A percentile compares a stretch with the other conserved stretches of the same genome.
phyloP scores from a whole-genome alignment of 2,329 filamentous ascomycete species.

The Botrytis medusae region DNA sequence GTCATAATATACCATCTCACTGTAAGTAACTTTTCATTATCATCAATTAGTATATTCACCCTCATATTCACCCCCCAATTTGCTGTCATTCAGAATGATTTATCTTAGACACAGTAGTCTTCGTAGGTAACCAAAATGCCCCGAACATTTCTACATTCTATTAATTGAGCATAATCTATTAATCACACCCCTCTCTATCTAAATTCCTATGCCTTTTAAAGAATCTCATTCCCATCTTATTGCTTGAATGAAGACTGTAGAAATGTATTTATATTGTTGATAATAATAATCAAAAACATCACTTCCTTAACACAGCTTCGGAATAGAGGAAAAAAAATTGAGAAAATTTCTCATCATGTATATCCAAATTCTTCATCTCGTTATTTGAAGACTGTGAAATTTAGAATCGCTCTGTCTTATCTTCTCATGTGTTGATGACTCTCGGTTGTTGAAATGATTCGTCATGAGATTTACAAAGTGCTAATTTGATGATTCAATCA shows the following conservation, averaged over 20 bases:
- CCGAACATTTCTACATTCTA: no score
- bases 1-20: no score
- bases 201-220: no score
- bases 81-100: no score
- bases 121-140: background rate
- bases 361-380: background rate
- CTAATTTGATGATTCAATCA: no score
- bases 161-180: background rate
- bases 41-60: background rate
- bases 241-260: background rate
- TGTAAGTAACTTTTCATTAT: no score
- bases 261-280: no score
- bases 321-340: background rate
- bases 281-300: no score
- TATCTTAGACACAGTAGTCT: background rate
- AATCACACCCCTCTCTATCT: background rate
- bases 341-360: background rate
- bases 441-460: no score
- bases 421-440: background rate
- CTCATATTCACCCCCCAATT: background rate
- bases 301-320: no score
- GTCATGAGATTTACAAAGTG: no score
- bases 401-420: background rate
- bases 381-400: background rate
- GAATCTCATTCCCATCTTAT: no score